Percentiles rank a stretch among this genome's conserved stretches.
phyloP scores from a whole-genome alignment of 208 protist species.

The Leishmania lainsoni region DNA sequence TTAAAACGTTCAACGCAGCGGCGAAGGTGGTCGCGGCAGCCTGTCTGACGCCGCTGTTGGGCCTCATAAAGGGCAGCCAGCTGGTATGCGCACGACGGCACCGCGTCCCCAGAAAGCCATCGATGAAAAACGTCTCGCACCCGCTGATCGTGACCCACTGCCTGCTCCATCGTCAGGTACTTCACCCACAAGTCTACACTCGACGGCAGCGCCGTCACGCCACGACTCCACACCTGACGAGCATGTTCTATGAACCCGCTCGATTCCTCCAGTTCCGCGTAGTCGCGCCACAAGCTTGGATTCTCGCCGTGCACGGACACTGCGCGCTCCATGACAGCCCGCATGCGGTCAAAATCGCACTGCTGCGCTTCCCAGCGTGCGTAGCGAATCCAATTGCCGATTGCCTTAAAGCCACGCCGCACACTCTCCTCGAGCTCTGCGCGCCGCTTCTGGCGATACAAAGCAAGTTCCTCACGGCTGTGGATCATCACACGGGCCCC shows the following conservation, averaged over 20 bases:
- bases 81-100: conserved; percentile 88
- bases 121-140: conserved; percentile 95
- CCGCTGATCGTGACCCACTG: conserved; percentile 89
- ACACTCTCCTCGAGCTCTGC: conserved; percentile 96
- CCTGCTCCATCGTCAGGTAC: conserved; percentile 97
- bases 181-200: conserved; percentile 97
- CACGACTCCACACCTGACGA: conserved; percentile 97
- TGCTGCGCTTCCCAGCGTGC: conserved; percentile 98
- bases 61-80: conserved; percentile 94
- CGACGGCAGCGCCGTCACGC: conserved; percentile 94
- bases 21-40: conserved; percentile 59
- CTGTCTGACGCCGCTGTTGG: conserved; percentile 35
- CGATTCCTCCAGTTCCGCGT: conserved; percentile 98
- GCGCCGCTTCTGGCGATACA: conserved; percentile 95
- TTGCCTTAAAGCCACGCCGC: conserved; percentile 67
- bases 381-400: conserved; percentile 96
- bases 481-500: conserved; percentile 94
- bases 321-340: conserved; percentile 96
- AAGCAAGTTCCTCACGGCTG: conserved; percentile 94
- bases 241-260: conserved; percentile 97
- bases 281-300: conserved; percentile 94
- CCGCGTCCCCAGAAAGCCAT: conserved; percentile 86
- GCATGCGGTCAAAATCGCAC: conserved; percentile 94
- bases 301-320: conserved; percentile 90
- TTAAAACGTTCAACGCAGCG: conserved; percentile 74